Evolutionary conservation across 208 protist species (phyloP).

Genomic region (Leptomonas pyrrhocoris): DNA sequence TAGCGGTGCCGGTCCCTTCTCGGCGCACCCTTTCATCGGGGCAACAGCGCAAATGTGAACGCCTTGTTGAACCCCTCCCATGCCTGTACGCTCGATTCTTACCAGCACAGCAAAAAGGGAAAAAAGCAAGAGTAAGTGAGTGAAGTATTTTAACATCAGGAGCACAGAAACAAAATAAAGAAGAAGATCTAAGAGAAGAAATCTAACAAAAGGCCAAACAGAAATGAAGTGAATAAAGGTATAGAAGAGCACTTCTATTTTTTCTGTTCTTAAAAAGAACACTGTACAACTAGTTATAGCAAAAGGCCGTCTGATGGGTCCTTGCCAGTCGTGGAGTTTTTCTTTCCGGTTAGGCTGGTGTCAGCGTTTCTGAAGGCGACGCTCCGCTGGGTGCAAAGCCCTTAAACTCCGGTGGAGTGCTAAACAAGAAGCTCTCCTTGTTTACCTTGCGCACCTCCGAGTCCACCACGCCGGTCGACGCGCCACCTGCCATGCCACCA

Average conservation of each 20-base stretch:
- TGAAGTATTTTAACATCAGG: background rate
- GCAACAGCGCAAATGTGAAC: too few species aligned
- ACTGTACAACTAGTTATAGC: too few species aligned
- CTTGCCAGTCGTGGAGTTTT: too few species aligned
- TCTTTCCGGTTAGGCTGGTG: background rate
- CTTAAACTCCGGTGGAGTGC: constrained; percentile 78
- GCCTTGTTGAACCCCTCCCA: too few species aligned
- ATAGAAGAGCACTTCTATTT: background rate
- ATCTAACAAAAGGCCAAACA: background rate
- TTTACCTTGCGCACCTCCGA: constrained; percentile 34
- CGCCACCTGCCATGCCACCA: background rate
- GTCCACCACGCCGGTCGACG: constrained; percentile 23
- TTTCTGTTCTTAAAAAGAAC: too few species aligned
- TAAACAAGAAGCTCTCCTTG: constrained; percentile 58
- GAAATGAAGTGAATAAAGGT: constrained; percentile 2
- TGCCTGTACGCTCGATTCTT: too few species aligned
- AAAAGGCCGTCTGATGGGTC: too few species aligned
- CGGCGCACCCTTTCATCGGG: too few species aligned
- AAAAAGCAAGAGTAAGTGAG: background rate
- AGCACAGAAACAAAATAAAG: background rate
- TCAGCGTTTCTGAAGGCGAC: background rate
- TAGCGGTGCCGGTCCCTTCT: too few species aligned
- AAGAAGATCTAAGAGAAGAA: constrained; percentile 1
- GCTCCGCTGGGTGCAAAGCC: constrained; percentile 41
- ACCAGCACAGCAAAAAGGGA: too few species aligned